These are phyloP conservation scores for Backusella parvicylindrica DNA, from an alignment of 192 early-diverging fungal genomes.

Conservation along the genomic window DNA sequence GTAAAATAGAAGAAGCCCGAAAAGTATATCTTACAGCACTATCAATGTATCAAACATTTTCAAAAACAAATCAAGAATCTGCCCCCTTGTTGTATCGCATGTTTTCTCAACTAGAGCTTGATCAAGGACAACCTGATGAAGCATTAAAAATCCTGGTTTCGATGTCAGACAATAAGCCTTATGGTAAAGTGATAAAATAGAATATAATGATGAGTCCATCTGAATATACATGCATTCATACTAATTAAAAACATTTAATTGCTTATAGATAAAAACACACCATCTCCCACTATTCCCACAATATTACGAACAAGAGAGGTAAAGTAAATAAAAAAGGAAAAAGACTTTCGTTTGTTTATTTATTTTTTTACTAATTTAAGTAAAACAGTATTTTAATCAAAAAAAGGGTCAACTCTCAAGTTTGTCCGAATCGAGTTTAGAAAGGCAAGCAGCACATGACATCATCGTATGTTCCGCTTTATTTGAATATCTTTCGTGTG, in stretches of 20 bases:
- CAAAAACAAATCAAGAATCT: slow-evolving; percentile 19
- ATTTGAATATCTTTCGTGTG: slow-evolving; percentile 42
- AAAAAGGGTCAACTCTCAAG: slow-evolving; percentile 37
- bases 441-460: slow-evolving; percentile 31
- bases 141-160: slow-evolving; percentile 44
- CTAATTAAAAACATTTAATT: background rate
- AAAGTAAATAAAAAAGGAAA: slow-evolving; percentile 8
- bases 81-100: slow-evolving; percentile 42
- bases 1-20: slow-evolving; percentile 41
- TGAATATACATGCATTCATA: background rate
- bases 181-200: slow-evolving; percentile 1
- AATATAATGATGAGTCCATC: background rate
- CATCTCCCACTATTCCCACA: slow-evolving; percentile 20
- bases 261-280: background rate
- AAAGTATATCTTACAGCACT: slow-evolving; percentile 47
- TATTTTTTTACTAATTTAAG: background rate
- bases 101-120: slow-evolving; percentile 52
- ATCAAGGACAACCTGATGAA: slow-evolving; percentile 36
- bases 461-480: slow-evolving; percentile 39
- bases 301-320: slow-evolving; percentile 41
- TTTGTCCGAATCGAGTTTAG: slow-evolving; percentile 13
- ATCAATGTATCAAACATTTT: slow-evolving; percentile 36
- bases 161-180: slow-evolving; percentile 26
- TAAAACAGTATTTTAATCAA: slow-evolving; percentile 36
- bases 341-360: background rate